These are phyloP conservation scores for Microcyclospora tardicrescens DNA, from an alignment of 2,329 filamentous ascomycete genomes.

Conservation along the genomic window DNA sequence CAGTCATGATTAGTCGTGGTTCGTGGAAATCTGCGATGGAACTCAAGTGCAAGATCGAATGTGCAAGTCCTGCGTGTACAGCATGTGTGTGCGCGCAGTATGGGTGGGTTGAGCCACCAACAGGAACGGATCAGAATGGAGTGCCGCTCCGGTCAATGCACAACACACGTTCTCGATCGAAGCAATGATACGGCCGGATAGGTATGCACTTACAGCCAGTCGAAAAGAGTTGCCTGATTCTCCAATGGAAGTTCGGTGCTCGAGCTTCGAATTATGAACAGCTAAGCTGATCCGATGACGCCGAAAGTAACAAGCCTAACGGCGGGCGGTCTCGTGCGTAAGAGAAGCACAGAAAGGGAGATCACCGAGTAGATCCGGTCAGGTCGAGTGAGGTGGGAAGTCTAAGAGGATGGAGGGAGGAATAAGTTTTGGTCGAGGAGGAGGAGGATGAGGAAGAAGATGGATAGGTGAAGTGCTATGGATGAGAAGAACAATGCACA, in stretches of 20 bases:
- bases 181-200: too few species aligned
- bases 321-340: background rate
- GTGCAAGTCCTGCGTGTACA: too few species aligned
- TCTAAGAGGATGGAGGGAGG: background rate
- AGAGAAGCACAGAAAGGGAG: background rate
- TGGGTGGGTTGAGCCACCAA: too few species aligned
- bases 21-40: too few species aligned
- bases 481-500: background rate
- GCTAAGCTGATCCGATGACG: constrained; percentile 1
- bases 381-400: background rate
- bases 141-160: too few species aligned
- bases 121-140: too few species aligned
- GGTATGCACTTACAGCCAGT: too few species aligned
- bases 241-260: too few species aligned
- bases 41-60: too few species aligned
- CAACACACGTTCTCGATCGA: too few species aligned
- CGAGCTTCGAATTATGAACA: background rate
- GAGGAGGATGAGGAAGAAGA: background rate
- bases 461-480: background rate
- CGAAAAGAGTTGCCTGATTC: too few species aligned
- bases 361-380: background rate
- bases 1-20: constrained; percentile 1
- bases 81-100: too few species aligned
- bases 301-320: constrained; percentile 2
- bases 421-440: background rate